These are phyloP conservation scores for Taiozyma sp. DNA, from an alignment of 1,139 yeast species.

Conservation along the genomic window DNA sequence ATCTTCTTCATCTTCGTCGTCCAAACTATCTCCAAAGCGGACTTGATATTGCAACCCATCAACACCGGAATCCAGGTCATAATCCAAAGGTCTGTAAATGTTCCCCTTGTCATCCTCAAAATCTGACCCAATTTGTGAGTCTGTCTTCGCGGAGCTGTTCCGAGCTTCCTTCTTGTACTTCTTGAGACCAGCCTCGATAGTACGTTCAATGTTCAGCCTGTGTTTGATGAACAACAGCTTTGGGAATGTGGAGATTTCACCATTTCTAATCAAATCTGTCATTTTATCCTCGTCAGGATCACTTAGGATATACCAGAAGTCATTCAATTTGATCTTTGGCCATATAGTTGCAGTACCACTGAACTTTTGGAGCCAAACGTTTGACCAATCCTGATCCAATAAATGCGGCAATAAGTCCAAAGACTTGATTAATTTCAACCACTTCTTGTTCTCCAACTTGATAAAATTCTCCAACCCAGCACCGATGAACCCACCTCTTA, in stretches of 20 bases:
- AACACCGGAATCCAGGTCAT: constrained; percentile 4
- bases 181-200: constrained; percentile 47
- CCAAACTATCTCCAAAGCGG: constrained; percentile 9
- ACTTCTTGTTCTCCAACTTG: constrained; percentile 68
- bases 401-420: constrained; percentile 66
- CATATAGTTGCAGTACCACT: constrained; percentile 75
- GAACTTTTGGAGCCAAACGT: constrained; percentile 68
- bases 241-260: constrained; percentile 66
- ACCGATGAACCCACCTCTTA: constrained; percentile 75
- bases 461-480: constrained; percentile 69
- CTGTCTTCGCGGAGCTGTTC: neutral
- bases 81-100: neutral
- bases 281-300: constrained; percentile 63
- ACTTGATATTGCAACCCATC: constrained; percentile 19
- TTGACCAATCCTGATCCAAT: constrained; percentile 78
- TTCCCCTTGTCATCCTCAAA: constrained; percentile 10
- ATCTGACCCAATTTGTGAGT: constrained; percentile 12
- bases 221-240: constrained; percentile 60
- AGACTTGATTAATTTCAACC: constrained; percentile 64
- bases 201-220: constrained; percentile 58
- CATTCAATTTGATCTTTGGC: constrained; percentile 59
- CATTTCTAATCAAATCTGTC: constrained; percentile 52
- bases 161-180: constrained; percentile 12
- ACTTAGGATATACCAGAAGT: constrained; percentile 60
- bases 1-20: constrained; percentile 11